A percentile compares a stretch with the other conserved stretches of the same genome.
phyloP scores from a whole-genome alignment of 2,329 filamentous ascomycete genomes.

The Trichoderma koningiopsis region DNA sequence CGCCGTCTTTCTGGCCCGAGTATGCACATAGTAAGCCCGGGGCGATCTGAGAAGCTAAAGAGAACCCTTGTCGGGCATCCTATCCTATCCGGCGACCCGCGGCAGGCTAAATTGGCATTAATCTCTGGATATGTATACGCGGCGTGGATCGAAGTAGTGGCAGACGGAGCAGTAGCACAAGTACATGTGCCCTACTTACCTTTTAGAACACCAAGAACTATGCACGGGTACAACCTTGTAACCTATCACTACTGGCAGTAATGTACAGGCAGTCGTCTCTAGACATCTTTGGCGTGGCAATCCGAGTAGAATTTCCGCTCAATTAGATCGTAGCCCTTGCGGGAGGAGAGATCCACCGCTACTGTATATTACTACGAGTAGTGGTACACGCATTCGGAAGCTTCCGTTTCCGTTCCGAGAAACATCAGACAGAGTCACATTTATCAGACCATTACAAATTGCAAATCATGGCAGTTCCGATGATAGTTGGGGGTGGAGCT shows the following conservation, averaged over 20 bases:
- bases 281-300: not conserved
- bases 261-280: not conserved
- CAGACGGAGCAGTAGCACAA: not conserved
- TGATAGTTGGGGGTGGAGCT: not conserved
- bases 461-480: not conserved
- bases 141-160: not conserved
- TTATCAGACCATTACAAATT: not conserved
- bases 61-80: slow-evolving; percentile 1
- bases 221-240: not conserved
- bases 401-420: not conserved
- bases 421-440: not conserved
- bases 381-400: not conserved
- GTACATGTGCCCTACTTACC: not conserved
- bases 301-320: not conserved
- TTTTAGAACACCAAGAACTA: not conserved
- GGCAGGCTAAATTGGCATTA: not conserved
- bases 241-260: not conserved
- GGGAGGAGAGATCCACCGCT: not conserved
- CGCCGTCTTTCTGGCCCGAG: not conserved
- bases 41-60: slow-evolving; percentile 10
- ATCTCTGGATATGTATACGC: not conserved
- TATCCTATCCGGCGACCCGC: not conserved
- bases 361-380: not conserved
- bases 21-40: not conserved
- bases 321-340: not conserved